phyloP scores from a whole-genome alignment of 345 rosid genomes.

The Orychophragmus violaceus region DNA sequence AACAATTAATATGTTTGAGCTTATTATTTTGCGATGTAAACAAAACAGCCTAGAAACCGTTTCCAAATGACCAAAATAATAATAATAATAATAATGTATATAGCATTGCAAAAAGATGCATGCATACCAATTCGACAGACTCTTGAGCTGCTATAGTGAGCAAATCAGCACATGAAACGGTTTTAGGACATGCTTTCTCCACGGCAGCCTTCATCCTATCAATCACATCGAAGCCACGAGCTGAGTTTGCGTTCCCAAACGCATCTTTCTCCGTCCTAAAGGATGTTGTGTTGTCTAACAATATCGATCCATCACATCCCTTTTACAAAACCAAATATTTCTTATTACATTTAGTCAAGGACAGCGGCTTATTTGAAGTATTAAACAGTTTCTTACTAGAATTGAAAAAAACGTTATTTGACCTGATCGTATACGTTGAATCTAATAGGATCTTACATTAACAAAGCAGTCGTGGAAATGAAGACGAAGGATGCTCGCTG shows the following conservation, averaged over 20 bases:
- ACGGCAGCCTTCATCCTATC: slow-evolving; percentile 48
- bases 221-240: slow-evolving; percentile 53
- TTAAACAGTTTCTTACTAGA: too few relatives aligned
- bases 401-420: too few relatives aligned
- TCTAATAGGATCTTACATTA: too few relatives aligned
- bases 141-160: slow-evolving; percentile 54
- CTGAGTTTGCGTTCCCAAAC: slow-evolving; percentile 36
- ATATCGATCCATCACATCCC: slow-evolving; percentile 55
- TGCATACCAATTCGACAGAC: slow-evolving; percentile 48
- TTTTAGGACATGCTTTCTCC: slow-evolving; percentile 42
- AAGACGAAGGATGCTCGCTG: too few relatives aligned
- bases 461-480: too few relatives aligned
- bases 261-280: slow-evolving; percentile 51
- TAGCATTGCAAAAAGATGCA: neutral
- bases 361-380: too few relatives aligned
- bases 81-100: neutral
- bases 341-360: too few relatives aligned
- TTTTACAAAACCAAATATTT: neutral
- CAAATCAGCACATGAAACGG: slow-evolving; percentile 60
- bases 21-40: too few relatives aligned
- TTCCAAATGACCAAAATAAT: neutral
- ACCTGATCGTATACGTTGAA: too few relatives aligned
- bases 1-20: too few relatives aligned
- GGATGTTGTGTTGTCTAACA: slow-evolving; percentile 25
- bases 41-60: neutral